Percentiles rank a stretch among this genome's conserved stretches.
These are phyloP conservation scores for Rhizopogon vesiculosus DNA, from an alignment of 768 basidiomycete genomes.

Conservation along the genomic window DNA sequence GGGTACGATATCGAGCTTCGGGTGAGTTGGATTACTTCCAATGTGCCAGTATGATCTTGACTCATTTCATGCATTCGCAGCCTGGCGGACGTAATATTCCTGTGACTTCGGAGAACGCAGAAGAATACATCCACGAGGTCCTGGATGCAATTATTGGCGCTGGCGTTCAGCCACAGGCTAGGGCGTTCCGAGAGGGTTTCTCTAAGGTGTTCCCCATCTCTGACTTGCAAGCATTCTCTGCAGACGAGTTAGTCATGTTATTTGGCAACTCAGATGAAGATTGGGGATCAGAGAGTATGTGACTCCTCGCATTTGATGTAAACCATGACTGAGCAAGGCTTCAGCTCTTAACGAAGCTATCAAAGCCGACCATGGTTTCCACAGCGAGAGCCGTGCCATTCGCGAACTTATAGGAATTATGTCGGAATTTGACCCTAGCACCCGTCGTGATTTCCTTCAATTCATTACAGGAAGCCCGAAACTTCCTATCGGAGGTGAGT, in stretches of 20 bases:
- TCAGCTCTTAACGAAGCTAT: constrained; percentile 82
- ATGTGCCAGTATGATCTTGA: background rate
- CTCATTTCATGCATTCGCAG: constrained; percentile 30
- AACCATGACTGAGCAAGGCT: constrained; percentile 2
- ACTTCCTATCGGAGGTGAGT: constrained; percentile 88
- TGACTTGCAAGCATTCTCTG: constrained; percentile 88
- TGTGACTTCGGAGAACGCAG: constrained; percentile 85
- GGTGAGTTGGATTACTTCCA: constrained; percentile 37
- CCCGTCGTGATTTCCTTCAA: constrained; percentile 86
- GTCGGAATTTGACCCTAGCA: constrained; percentile 67
- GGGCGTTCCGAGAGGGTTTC: constrained; percentile 92
- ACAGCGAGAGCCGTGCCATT: constrained; percentile 89
- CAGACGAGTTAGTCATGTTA: constrained; percentile 92
- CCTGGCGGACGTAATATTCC: constrained; percentile 72
- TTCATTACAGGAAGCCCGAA: constrained; percentile 98
- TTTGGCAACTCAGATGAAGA: constrained; percentile 98
- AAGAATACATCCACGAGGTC: constrained; percentile 85
- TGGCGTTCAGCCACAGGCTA: constrained; percentile 73
- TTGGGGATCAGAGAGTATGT: constrained; percentile 88
- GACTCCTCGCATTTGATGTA: background rate
- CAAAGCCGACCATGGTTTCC: constrained; percentile 98
- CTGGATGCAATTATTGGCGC: constrained; percentile 84
- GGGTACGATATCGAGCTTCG: constrained; percentile 92
- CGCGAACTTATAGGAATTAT: constrained; percentile 84
- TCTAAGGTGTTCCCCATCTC: constrained; percentile 93